Conservation (phyloP, 164 flowering plant genomes). For the Berberis vulgaris region DNA sequence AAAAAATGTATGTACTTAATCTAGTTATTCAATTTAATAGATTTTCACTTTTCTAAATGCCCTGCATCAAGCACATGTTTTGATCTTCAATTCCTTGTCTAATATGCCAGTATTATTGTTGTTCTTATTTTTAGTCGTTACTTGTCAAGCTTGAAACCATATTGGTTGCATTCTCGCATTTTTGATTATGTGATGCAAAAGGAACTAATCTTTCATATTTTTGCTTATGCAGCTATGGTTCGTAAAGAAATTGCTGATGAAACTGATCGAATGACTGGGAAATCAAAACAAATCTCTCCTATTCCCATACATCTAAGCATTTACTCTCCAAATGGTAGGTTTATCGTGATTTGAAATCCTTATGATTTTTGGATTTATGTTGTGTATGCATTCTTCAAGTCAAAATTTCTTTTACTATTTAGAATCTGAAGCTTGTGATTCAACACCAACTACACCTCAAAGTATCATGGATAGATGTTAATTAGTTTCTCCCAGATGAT, state of each 20-base stretch:
- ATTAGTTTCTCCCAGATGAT: too few species aligned
- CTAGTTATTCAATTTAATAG: too few species aligned
- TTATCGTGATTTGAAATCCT: conserved; percentile 5
- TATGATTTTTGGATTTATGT: background rate
- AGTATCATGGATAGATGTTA: too few species aligned
- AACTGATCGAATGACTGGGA: conserved; percentile 87
- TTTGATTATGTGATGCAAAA: background rate
- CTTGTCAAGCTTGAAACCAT: too few species aligned
- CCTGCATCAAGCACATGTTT: too few species aligned
- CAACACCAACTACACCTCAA: too few species aligned
- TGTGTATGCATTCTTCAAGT: too few species aligned
- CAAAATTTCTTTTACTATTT: too few species aligned
- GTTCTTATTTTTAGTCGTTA: background rate
- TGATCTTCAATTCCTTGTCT: background rate
- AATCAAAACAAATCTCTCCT: conserved; percentile 75
- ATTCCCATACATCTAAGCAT: conserved; percentile 67
- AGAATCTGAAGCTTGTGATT: too few species aligned
- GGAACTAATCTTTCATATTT: background rate
- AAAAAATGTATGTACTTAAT: too few species aligned
- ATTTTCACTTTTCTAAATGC: too few species aligned
- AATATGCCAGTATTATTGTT: background rate
- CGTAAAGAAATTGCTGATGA: conserved; percentile 92
- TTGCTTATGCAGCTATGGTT: conserved; percentile 52
- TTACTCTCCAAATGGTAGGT: conserved; percentile 77
- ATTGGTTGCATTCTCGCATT: background rate